A percentile compares a stretch with the other conserved stretches of the same genome.
Evolutionary conservation across 106 monocot species (phyloP).

Genomic region (Platanthera guangdongensis): DNA sequence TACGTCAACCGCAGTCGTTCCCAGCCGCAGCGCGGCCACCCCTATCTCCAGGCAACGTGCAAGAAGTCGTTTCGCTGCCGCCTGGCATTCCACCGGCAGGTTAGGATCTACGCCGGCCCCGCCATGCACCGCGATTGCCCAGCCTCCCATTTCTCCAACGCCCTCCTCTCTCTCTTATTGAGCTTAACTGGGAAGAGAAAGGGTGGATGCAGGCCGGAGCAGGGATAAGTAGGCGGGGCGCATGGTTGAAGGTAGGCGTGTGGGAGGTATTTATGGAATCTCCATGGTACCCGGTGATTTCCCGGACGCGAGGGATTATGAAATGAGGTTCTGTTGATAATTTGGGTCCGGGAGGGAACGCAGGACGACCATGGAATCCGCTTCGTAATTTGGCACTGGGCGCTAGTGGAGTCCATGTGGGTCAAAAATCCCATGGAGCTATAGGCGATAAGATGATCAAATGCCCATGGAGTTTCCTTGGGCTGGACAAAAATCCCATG

Average conservation of each 20-base stretch:
- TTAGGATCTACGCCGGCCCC: constrained; percentile 93
- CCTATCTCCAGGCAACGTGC: constrained; percentile 68
- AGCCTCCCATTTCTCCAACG: constrained; percentile 7
- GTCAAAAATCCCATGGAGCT: not conserved
- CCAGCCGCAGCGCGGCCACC: constrained; percentile 30
- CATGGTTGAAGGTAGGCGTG: not conserved
- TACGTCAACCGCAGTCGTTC: constrained; percentile 53
- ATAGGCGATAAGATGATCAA: too few relatives aligned
- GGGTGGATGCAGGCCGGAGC: not conserved
- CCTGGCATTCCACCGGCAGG: constrained; percentile 65
- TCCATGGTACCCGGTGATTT: not conserved
- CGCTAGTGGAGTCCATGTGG: not conserved
- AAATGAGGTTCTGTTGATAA: not conserved
- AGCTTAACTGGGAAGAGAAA: not conserved
- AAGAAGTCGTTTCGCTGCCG: constrained; percentile 61
- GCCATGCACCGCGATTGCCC: constrained; percentile 90
- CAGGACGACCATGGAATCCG: too few relatives aligned
- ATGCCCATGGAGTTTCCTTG: too few relatives aligned
- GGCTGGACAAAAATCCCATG: too few relatives aligned
- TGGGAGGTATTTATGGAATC: too few relatives aligned
- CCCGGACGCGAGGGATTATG: constrained; percentile 8
- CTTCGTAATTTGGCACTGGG: not conserved
- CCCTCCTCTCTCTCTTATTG: not conserved
- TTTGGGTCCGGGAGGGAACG: not conserved
- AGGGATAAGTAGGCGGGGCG: not conserved